Evolutionary conservation across 306 rosid species (phyloP).

Genomic region (Vicia faba): DNA sequence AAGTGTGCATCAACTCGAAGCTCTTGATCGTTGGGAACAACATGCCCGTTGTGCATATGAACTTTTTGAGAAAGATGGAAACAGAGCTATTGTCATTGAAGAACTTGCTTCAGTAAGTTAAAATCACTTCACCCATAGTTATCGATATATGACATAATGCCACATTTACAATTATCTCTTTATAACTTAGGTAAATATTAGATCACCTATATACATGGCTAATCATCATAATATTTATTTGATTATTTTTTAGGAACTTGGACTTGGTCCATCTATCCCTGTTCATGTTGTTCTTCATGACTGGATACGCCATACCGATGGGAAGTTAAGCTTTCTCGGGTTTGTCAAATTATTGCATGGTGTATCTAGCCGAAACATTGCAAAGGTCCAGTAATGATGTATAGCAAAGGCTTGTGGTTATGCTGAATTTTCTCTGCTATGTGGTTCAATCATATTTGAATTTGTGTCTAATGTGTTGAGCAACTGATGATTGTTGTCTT

Average conservation of each 20-base stretch:
- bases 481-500: constrained; percentile 30
- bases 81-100: constrained; percentile 90
- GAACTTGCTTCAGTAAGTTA: constrained; percentile 93
- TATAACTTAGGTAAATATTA: not conserved
- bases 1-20: constrained; percentile 97
- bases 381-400: constrained; percentile 63
- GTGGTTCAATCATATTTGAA: constrained; percentile 34
- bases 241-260: constrained; percentile 72
- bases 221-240: constrained; percentile 5
- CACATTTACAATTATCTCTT: not conserved
- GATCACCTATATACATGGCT: not conserved
- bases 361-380: constrained; percentile 71
- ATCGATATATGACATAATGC: not conserved
- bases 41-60: constrained; percentile 96
- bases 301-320: constrained; percentile 98
- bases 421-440: constrained; percentile 27
- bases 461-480: constrained; percentile 28
- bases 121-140: not conserved
- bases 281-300: constrained; percentile 92
- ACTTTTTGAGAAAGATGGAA: constrained; percentile 92
- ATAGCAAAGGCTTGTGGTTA: constrained; percentile 23
- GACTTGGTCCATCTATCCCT: constrained; percentile 97
- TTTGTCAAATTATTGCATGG: constrained; percentile 90
- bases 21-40: constrained; percentile 95
- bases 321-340: constrained; percentile 95